Conservation (phyloP, 192 early-diverging fungal species). For the Podila epicladia region DNA sequence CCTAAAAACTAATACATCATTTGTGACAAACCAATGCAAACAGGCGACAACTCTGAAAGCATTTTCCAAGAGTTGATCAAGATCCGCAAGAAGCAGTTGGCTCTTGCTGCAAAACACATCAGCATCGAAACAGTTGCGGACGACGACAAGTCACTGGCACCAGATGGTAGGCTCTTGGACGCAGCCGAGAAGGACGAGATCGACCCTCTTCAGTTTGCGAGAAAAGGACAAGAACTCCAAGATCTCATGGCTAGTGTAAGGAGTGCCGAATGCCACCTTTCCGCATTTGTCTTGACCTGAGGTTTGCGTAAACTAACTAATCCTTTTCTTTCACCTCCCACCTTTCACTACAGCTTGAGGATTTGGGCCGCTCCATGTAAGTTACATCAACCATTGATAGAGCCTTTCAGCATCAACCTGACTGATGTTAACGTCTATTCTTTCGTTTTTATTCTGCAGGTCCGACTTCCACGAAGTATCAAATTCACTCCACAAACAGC, state of each 20-base stretch:
- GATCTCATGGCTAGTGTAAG: constrained; percentile 48
- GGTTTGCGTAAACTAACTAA: not conserved
- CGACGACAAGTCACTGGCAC: constrained; percentile 43
- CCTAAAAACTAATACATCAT: not conserved
- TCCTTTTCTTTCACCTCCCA: not conserved
- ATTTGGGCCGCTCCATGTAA: constrained; percentile 46
- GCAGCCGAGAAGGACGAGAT: constrained; percentile 49
- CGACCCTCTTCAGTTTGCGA: constrained; percentile 35
- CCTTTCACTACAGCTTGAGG: constrained; percentile 25
- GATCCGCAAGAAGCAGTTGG: constrained; percentile 45
- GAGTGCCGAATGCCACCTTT: not conserved
- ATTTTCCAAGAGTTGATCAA: constrained; percentile 48
- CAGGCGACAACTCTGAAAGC: constrained; percentile 49
- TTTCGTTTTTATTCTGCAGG: constrained; percentile 10
- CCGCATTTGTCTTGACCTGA: not conserved
- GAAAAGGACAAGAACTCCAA: constrained; percentile 43
- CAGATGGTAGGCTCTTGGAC: constrained; percentile 43
- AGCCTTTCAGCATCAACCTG: not conserved
- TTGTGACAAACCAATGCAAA: not conserved
- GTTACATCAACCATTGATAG: not conserved
- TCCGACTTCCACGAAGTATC: constrained; percentile 49
- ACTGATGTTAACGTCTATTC: not conserved
- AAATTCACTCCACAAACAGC: constrained; percentile 39
- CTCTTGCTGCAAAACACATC: constrained; percentile 42
- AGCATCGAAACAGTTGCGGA: constrained; percentile 40